A percentile compares a stretch with the other conserved stretches of the same genome.
Conservation (phyloP, 768 basidiomycete species). For the Amanita pallidorosea region DNA sequence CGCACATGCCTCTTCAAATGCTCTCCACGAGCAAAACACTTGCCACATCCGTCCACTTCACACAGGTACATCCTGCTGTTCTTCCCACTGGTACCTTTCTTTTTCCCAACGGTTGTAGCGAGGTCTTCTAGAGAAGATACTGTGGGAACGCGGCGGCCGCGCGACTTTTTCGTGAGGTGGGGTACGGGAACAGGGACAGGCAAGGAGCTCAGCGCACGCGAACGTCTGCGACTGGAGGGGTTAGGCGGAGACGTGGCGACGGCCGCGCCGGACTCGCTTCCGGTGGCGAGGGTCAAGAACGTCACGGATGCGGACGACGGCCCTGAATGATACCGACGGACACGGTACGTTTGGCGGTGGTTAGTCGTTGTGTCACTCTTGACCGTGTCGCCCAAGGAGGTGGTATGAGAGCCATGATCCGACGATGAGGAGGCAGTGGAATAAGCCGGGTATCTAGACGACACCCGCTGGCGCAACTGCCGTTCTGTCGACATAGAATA, state of each 20-base stretch:
- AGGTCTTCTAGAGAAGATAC: slow-evolving; percentile 25
- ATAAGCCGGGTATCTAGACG: slow-evolving; percentile 11
- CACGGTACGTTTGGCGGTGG: slow-evolving; percentile 4
- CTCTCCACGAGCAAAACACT: slow-evolving; percentile 82
- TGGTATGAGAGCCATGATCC: slow-evolving; percentile 5
- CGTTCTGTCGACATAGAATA: slow-evolving; percentile 3
- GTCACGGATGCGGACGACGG: slow-evolving; percentile 1
- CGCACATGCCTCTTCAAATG: slow-evolving; percentile 85
- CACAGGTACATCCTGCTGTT: slow-evolving; percentile 56
- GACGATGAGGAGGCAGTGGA: slow-evolving; percentile 7
- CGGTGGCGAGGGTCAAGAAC: slow-evolving; percentile 6
- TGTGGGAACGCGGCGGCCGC: slow-evolving; percentile 58
- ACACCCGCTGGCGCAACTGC: slow-evolving; percentile 10
- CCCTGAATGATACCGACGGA: slow-evolving; percentile 6
- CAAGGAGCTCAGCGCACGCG: slow-evolving; percentile 23
- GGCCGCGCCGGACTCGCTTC: slow-evolving; percentile 5
- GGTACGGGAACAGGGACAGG: slow-evolving; percentile 55
- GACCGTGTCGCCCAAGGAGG: neutral
- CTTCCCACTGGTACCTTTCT: slow-evolving; percentile 24
- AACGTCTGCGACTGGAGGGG: slow-evolving; percentile 19
- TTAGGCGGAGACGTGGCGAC: slow-evolving; percentile 6
- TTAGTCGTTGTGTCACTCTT: neutral
- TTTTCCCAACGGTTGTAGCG: slow-evolving; percentile 13
- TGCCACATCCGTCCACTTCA: slow-evolving; percentile 74
- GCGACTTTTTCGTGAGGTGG: slow-evolving; percentile 59